Percentiles rank a stretch among this genome's conserved stretches.
Conservation (phyloP, 176 grass and related monocot genomes). For the Alopecurus myosuroides region DNA sequence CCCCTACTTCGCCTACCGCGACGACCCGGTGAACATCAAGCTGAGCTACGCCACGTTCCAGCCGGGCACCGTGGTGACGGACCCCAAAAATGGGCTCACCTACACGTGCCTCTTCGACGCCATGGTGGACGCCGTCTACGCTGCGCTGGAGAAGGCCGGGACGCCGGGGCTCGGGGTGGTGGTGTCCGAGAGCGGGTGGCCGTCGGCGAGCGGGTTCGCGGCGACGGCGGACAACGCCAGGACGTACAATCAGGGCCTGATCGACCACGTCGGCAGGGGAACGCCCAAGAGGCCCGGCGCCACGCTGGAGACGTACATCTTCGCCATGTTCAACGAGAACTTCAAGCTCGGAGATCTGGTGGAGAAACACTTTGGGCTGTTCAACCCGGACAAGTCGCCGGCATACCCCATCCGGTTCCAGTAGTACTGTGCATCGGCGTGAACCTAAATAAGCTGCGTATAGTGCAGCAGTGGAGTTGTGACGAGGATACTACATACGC, state of each 20-base stretch:
- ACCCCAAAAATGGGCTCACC: no score
- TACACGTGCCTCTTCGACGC: no score
- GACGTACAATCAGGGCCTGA: slow-evolving; percentile 38
- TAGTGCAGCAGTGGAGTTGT: no score
- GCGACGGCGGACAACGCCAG: slow-evolving; percentile 21
- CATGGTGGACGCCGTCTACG: no score
- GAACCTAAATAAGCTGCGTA: no score
- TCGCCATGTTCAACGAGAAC: slow-evolving; percentile 52
- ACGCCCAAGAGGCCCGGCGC: slow-evolving; percentile 26
- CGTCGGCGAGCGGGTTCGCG: slow-evolving; percentile 19
- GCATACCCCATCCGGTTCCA: no score
- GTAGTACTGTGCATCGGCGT: no score
- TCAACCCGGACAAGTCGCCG: no score
- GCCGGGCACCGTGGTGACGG: not conserved
- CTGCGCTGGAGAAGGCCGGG: no score
- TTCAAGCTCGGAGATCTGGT: not conserved
- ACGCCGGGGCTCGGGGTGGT: not conserved
- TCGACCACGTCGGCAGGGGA: slow-evolving; percentile 19
- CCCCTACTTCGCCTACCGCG: slow-evolving; percentile 46
- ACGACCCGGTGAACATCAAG: not conserved
- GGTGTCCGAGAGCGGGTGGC: slow-evolving; percentile 41
- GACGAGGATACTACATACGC: no score
- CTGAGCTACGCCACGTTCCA: slow-evolving; percentile 45
- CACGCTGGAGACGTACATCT: slow-evolving; percentile 34
- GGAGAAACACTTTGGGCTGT: no score